These are phyloP conservation scores for Bruguiera gymnorhiza DNA, from an alignment of 345 rosid genomes.

Conservation along the genomic window DNA sequence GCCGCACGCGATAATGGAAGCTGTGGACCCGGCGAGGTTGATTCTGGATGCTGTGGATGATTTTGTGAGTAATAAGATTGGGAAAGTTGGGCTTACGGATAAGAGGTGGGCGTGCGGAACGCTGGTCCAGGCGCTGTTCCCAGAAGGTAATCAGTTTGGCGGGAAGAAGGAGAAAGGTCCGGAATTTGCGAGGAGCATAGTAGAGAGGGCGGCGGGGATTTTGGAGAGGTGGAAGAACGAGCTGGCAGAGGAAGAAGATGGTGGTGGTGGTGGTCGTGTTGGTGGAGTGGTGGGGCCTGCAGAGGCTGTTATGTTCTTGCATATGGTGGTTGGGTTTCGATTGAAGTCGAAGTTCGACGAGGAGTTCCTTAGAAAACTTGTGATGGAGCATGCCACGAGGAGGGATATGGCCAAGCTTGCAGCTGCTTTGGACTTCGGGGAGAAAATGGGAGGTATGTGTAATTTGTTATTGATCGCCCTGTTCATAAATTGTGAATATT, in stretches of 20 bases:
- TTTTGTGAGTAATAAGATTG: constrained; percentile 34
- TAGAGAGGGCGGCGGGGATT: constrained; percentile 37
- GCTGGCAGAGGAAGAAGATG: constrained; percentile 1
- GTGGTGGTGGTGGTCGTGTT: constrained; percentile 14
- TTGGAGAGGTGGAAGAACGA: constrained; percentile 43
- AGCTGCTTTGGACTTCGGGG: constrained; percentile 35
- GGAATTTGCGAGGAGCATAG: constrained; percentile 30
- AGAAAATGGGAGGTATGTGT: constrained; percentile 44
- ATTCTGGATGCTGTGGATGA: constrained; percentile 56
- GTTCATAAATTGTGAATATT: no score
- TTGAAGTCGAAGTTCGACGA: constrained; percentile 43
- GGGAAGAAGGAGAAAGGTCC: constrained; percentile 18
- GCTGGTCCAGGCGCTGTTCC: constrained; percentile 50
- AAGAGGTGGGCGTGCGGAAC: constrained; percentile 61
- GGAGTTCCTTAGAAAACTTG: constrained; percentile 45
- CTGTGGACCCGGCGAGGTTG: constrained; percentile 49
- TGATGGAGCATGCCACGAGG: constrained; percentile 43
- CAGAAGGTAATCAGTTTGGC: constrained; percentile 21
- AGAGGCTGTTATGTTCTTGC: constrained; percentile 57
- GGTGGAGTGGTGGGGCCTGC: constrained; percentile 40
- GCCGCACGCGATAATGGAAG: constrained; percentile 34
- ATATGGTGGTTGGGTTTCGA: constrained; percentile 46
- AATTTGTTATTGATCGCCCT: no score
- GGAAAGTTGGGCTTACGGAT: constrained; percentile 44
- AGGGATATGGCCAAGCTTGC: constrained; percentile 61